Base-by-base conservation (phyloP, 495 filamentous ascomycete species). In the Hyaloscypha variabilis region DNA sequence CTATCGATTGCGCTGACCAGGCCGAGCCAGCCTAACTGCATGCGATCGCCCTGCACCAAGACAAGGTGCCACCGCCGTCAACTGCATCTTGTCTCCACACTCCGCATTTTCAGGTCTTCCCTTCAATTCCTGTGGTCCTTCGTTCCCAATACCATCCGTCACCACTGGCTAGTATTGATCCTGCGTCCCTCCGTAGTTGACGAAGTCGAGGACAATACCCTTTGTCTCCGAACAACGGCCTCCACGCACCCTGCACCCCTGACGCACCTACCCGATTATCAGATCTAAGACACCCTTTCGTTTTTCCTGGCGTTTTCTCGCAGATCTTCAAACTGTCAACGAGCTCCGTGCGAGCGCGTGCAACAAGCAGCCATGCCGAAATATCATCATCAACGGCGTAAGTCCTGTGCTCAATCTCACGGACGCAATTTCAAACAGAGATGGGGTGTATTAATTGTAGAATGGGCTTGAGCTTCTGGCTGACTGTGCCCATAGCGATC, bases 301-400 rank as follows among this genome's bases (percentile, higher is more conserved):
- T 46, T 46, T 46, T 46, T 14, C 39, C 39, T 19, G 17, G 10
- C 39, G 19, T 19, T 46, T 46, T 46, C 39, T 46, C 39, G 39
- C 39, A 14, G 39, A 46, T 46, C 39, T 46, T 17, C 39, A 46
- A 46, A 17, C 6, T 46, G 23, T 29, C 55, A 28, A 39, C 10
- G 8, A 10, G 23, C n/a, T 25, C 51, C 23, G 26, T 29, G 26
- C 8, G 8, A 54, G 21, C 51, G 26, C 6, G 26, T 14, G 10
- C 26, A 54, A 29, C 6, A 25, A 61, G 28, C 24, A n/a, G 8
- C 25, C 24, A 61, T 61, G 58, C 58, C 58, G 2, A 61, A 61
- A 51, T 61, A 61, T 39, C 39, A 51, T 21, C 24, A 61, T 30
- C 58, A 24, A 28, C 39, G 46, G 8, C 39, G 58, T 61, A 61